Percentiles rank a stretch among this genome's conserved stretches.
These are phyloP conservation scores for Mortierella sp. DNA, from an alignment of 371 early-diverging fungal species.

Conservation along the genomic window DNA sequence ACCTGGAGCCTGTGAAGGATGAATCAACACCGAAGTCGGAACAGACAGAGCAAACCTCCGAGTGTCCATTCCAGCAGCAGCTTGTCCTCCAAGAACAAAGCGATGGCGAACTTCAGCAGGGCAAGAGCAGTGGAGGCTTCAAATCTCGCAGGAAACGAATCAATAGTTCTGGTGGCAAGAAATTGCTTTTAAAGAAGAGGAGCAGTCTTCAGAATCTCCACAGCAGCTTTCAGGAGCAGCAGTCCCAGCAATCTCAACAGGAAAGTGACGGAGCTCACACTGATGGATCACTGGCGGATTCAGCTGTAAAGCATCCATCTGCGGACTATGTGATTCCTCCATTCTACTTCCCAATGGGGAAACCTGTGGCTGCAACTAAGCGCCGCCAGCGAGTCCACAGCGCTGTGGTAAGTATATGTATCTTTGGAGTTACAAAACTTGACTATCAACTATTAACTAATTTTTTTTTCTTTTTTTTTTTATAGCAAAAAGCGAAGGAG, in stretches of 20 bases:
- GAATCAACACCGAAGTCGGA: not conserved
- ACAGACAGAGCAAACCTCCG: not conserved
- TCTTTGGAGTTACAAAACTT: not conserved
- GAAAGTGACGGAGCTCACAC: constrained; percentile 4
- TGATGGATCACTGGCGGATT: not conserved
- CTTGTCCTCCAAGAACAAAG: constrained; percentile 21
- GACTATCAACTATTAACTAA: not conserved
- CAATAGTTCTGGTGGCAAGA: constrained; percentile 42
- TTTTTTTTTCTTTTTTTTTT: not conserved
- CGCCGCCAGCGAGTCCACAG: constrained; percentile 41
- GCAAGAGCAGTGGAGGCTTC: constrained; percentile 5
- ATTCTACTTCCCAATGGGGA: constrained; percentile 61
- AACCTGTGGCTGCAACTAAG: constrained; percentile 51
- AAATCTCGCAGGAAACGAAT: constrained; percentile 35
- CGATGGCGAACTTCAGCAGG: not conserved
- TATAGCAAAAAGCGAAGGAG: constrained; percentile 36
- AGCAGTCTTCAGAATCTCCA: constrained; percentile 25
- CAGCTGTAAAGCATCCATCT: not conserved
- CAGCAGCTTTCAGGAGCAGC: constrained; percentile 26
- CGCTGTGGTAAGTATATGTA: constrained; percentile 48
- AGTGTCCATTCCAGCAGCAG: constrained; percentile 31
- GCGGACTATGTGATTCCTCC: constrained; percentile 50
- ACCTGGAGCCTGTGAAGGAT: not conserved
- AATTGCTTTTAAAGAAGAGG: constrained; percentile 30
- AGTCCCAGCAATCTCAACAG: not conserved